phyloP scores from a whole-genome alignment of 306 rosid species.

The Spatholobus suberectus region DNA sequence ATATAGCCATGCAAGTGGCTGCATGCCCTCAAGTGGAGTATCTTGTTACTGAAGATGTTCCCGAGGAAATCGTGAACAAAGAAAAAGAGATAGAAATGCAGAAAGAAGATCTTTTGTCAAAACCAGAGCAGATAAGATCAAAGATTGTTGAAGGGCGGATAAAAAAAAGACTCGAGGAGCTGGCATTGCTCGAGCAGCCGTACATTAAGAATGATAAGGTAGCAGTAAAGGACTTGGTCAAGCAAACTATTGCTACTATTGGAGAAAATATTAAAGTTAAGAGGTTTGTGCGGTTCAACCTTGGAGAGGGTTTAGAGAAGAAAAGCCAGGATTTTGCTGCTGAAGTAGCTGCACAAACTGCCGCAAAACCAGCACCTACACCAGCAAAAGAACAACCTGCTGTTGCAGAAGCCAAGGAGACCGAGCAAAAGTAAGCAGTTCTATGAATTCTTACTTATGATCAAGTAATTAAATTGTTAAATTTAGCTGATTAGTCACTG shows the following conservation, averaged over 20 bases:
- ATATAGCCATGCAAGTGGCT: constrained; percentile 98
- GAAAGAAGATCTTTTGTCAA: constrained; percentile 91
- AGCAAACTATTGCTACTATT: constrained; percentile 92
- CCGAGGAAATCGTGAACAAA: constrained; percentile 73
- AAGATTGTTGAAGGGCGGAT: constrained; percentile 96
- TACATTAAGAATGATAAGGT: constrained; percentile 91
- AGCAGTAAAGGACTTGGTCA: constrained; percentile 83
- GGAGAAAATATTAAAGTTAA: constrained; percentile 97
- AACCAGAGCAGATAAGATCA: constrained; percentile 93
- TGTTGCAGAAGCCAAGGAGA: constrained; percentile 61
- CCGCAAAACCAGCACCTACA: constrained; percentile 62
- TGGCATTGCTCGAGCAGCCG: constrained; percentile 95
- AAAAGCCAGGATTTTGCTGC: constrained; percentile 98
- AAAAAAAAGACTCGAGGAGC: constrained; percentile 89
- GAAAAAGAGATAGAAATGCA: constrained; percentile 97
- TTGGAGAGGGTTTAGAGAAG: constrained; percentile 98
- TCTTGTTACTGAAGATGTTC: constrained; percentile 81
- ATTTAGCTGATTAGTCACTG: background rate
- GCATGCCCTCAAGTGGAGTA: constrained; percentile 94
- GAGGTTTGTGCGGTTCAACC: constrained; percentile 91
- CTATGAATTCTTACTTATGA: constrained; percentile 20
- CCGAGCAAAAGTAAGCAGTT: constrained; percentile 70
- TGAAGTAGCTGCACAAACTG: constrained; percentile 98
- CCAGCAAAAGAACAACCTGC: constrained; percentile 63
- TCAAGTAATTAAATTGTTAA: constrained; percentile 21